Percentiles rank a stretch among this genome's conserved stretches.
Conservation (phyloP, 345 rosid species). For the Xanthoceras sorbifolium region DNA sequence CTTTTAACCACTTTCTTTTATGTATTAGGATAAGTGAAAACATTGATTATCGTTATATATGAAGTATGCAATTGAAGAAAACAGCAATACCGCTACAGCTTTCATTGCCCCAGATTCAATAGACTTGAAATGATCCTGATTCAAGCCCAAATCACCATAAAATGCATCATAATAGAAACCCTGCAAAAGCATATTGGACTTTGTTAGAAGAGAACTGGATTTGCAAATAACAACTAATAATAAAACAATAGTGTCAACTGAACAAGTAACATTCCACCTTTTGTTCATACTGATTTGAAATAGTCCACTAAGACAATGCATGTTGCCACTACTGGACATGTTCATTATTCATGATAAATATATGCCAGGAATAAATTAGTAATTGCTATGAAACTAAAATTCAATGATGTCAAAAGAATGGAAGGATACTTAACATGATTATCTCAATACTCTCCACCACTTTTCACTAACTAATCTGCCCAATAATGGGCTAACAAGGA, state of each 20-base stretch:
- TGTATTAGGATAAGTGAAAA: neutral
- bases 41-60: neutral
- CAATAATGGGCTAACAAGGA: neutral
- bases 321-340: neutral
- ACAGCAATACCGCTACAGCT: conserved; percentile 68
- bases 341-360: neutral
- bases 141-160: conserved; percentile 86
- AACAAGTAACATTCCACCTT: neutral
- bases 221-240: neutral
- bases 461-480: conserved; percentile 1
- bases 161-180: conserved; percentile 98
- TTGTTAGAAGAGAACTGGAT: neutral
- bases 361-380: neutral
- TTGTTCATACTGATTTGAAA: neutral
- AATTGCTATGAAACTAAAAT: neutral
- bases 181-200: conserved; percentile 43
- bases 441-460: neutral
- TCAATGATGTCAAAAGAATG: neutral
- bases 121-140: conserved; percentile 80
- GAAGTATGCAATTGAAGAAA: conserved; percentile 14
- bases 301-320: neutral
- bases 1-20: neutral
- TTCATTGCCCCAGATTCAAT: conserved; percentile 70
- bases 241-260: neutral
- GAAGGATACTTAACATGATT: neutral